A percentile compares a stretch with the other conserved stretches of the same genome.
Conservation (phyloP, 2,329 filamentous ascomycete species). For the Sordariomycetes sp. region DNA sequence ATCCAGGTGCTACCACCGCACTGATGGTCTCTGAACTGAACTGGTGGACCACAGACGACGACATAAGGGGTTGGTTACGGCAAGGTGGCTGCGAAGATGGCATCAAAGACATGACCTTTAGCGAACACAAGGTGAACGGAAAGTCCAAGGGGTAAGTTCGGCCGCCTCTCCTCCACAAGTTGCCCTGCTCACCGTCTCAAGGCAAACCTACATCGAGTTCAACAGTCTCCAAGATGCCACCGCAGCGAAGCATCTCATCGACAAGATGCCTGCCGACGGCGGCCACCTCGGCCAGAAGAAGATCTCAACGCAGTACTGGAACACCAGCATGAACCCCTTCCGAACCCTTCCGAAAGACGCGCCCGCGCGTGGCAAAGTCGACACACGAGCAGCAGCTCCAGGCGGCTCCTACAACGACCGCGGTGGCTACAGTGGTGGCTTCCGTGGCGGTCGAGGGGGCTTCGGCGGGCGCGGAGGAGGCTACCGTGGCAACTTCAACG, state of each 20-base stretch:
- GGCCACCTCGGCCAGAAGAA: constrained; percentile 55
- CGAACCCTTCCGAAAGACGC: constrained; percentile 84
- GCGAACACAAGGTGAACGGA: constrained; percentile 97
- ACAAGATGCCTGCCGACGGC: constrained; percentile 46
- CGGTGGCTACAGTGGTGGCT: constrained; percentile 37
- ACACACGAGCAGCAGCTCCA: constrained; percentile 42
- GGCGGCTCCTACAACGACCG: constrained; percentile 41
- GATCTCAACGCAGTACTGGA: constrained; percentile 65
- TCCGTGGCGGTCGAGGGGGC: constrained; percentile 38
- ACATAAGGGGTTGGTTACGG: constrained; percentile 78
- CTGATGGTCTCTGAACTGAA: constrained; percentile 82
- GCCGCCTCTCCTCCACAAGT: neutral
- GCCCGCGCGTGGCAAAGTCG: constrained; percentile 52
- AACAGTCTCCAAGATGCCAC: constrained; percentile 75
- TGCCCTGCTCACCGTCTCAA: constrained; percentile 16
- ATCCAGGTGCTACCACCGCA: constrained; percentile 55
- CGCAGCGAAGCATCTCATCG: constrained; percentile 74
- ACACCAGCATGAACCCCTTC: constrained; percentile 75
- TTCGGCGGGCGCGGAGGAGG: constrained; percentile 32
- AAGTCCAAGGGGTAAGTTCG: constrained; percentile 86
- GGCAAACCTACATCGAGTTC: constrained; percentile 79
- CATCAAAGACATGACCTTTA: constrained; percentile 89
- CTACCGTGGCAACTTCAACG: constrained; percentile 33
- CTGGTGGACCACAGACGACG: constrained; percentile 97
- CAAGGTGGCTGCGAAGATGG: constrained; percentile 75